Evolutionary conservation across 345 rosid species (phyloP).

Genomic region (Passiflora organensis): DNA sequence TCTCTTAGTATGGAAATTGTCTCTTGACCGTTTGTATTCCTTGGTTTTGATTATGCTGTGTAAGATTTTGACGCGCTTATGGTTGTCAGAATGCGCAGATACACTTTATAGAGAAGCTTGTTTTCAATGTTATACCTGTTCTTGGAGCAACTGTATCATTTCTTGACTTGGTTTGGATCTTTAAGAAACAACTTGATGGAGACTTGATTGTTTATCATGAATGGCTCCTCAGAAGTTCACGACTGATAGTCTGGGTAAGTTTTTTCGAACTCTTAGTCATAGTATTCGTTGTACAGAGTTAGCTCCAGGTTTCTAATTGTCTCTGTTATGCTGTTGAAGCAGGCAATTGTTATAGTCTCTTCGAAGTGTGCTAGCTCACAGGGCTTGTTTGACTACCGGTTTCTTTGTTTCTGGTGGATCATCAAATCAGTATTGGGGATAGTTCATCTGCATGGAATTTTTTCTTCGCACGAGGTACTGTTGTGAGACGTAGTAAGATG

Average conservation of each 20-base stretch:
- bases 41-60: background rate
- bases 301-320: conserved; percentile 5
- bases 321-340: conserved; percentile 16
- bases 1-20: too few species aligned
- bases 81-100: conserved; percentile 25
- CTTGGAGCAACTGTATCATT: conserved; percentile 61
- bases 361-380: conserved; percentile 32
- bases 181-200: conserved; percentile 32
- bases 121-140: conserved; percentile 44
- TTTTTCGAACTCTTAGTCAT: conserved; percentile 6
- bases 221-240: conserved; percentile 52
- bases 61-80: conserved; percentile 10
- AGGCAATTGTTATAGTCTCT: conserved; percentile 43
- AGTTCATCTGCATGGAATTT: conserved; percentile 39
- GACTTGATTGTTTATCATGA: conserved; percentile 37
- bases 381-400: conserved; percentile 31
- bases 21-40: background rate
- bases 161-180: conserved; percentile 44
- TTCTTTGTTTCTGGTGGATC: conserved; percentile 74
- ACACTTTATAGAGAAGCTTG: conserved; percentile 39
- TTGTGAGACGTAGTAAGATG: too few species aligned
- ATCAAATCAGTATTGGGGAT: conserved; percentile 42
- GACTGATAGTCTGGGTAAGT: conserved; percentile 65
- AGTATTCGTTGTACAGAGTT: conserved; percentile 1
- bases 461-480: conserved; percentile 39